Base-by-base conservation (phyloP, 768 basidiomycete species). In the Lyophyllum shimeji region DNA sequence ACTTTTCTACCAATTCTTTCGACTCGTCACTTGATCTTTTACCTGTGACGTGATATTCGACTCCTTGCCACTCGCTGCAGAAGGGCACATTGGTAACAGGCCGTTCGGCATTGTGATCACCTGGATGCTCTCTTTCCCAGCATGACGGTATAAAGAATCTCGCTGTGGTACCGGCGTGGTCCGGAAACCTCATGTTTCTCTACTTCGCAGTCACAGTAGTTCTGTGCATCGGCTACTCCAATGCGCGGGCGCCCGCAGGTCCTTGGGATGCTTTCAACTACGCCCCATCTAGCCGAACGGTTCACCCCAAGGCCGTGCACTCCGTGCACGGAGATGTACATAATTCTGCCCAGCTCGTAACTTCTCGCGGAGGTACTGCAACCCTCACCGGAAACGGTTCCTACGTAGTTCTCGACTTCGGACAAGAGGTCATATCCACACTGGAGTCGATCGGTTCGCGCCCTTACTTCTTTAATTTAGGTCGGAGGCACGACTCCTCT, bases 261-360 rank as follows among this genome's bases (percentile, higher is more conserved):
- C 73, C 76, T 48, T 78, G 76, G 77, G 76, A 79, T 57, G 59
- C 57, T 13, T 79, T 78, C 61, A 78, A 77, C 55, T 74, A 65
- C 40, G 75, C 77, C 1, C 76, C 76, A 3, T 46, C 61, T 0
- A 67, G 65, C 13, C 68, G 69, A 37, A 65, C 53, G 15, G 71
- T 76, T 3, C 57, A 54, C 12, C 76, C 76, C 9, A 61, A 55
- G n/a, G 57, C 60, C n/a, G 51, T 75, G 11, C 65, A 63, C 45
- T 53, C 60, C 4, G 52, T 63, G 4, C 52, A 60, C 42, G 75
- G 74, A 3, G n/a, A 46, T 0, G 72, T 76, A 11, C 48, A 51
- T 0, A 58, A 61, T 39, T 63, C 71, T 17, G 31, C 62, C 12
- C 62, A 64, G 39, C 69, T 76, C 8, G 60, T 73, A 20, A 47